Evolutionary conservation across 345 rosid genomes (phyloP), one percentile per base, ranked within the genome.

Genomic region (Luvunga scandens): DNA sequence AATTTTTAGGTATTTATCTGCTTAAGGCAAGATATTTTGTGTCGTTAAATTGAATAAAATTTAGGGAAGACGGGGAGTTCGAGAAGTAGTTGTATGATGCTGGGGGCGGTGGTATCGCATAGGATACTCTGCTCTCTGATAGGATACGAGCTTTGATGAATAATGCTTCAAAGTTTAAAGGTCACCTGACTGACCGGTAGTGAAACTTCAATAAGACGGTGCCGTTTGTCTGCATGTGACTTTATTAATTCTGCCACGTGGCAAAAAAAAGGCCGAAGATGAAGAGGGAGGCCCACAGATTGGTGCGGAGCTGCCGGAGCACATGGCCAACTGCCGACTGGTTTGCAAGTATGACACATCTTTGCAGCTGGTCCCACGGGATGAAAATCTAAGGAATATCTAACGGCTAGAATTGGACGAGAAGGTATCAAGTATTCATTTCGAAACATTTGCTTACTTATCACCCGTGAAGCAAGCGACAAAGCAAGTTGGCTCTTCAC

Each of bases 51-150:
- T 6, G 48, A n/a, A 33, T 33, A 34, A 50, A 6, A 45, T 28
- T 76, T 21, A 39, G 18, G 72, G 55, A 64, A 69, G 48, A 64
- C 53, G 72, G 76, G 71, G 9, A 55, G 75, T 65, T 61, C 73
- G 38, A 2, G 30, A 25, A 71, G 77, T 71, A 12, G 80, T 62
- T 71, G 69, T 33, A 19, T 34, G 70, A 7, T 27, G 19, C 12
- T 9, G 28, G 18, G 48, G 16, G 48, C 0, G 0, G 33, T 14
- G 14, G 27, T 4, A 33, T 7, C 9, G 28, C 79, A 55, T 80
- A 18, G 83, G 83, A 76, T 80, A 7, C 83, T 76, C 79, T 64
- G 76, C 21, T 30, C 9, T 60, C 53, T 79, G 62, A 38, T 38
- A 1, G 79, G 56, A 53, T 48, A 1, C 38, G 61, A 72, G 65